These are phyloP conservation scores for Cajanus cajan DNA, from an alignment of 306 rosid species.

Conservation along the genomic window DNA sequence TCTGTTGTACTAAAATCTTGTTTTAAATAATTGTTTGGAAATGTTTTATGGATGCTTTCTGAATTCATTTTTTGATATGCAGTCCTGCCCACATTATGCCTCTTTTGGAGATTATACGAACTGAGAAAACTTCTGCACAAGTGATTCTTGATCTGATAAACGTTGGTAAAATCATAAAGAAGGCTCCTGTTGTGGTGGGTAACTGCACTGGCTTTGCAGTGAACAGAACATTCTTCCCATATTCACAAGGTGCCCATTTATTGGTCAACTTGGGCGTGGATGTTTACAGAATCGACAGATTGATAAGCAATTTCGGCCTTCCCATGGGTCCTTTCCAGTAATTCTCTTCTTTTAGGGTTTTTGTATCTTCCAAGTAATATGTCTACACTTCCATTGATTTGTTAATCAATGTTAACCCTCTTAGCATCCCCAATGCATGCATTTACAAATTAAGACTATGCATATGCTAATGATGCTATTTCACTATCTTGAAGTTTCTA, in stretches of 20 bases:
- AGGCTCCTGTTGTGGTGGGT: conserved; percentile 91
- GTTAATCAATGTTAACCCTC: background rate
- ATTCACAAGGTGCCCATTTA: conserved; percentile 67
- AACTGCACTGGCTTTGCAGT: conserved; percentile 98
- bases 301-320: conserved; percentile 76
- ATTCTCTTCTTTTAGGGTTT: conserved; percentile 39
- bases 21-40: conserved; percentile 17
- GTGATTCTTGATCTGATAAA: conserved; percentile 84
- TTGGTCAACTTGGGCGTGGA: conserved; percentile 81
- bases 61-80: conserved; percentile 41
- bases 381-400: background rate
- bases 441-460: background rate
- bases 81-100: conserved; percentile 99
- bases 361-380: conserved; percentile 17
- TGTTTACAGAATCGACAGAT: conserved; percentile 71
- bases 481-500: background rate
- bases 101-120: conserved; percentile 92
- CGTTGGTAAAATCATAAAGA: conserved; percentile 86
- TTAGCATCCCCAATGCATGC: background rate
- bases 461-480: background rate
- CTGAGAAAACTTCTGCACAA: conserved; percentile 82
- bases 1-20: conserved; percentile 4
- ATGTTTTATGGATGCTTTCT: conserved; percentile 25
- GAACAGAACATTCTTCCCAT: conserved; percentile 93
- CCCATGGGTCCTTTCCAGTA: conserved; percentile 97